phyloP scores from a whole-genome alignment of 2,329 filamentous ascomycete species.

The Purpureocillium lavendulum region DNA sequence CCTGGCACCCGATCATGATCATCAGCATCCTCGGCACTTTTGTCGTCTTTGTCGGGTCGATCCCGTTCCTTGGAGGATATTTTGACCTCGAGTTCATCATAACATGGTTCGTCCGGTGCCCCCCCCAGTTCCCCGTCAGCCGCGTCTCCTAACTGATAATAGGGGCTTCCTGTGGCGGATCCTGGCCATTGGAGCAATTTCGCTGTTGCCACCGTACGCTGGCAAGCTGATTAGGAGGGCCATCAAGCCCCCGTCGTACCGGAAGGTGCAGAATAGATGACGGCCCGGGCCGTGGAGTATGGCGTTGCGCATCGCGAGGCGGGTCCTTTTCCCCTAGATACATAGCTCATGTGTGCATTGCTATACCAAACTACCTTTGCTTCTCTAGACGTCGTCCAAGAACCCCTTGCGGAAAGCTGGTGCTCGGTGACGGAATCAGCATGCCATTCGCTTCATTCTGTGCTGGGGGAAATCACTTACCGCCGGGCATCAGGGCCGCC shows the following conservation, averaged over 20 bases:
- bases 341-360: neutral
- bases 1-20: constrained; percentile 94
- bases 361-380: too few species aligned
- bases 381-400: neutral
- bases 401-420: neutral
- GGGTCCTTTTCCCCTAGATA: neutral
- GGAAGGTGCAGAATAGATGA: constrained; percentile 75
- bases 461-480: constrained; percentile 25
- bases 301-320: constrained; percentile 7
- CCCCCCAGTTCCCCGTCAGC: neutral
- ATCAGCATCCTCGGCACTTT: constrained; percentile 75
- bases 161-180: constrained; percentile 88
- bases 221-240: constrained; percentile 77
- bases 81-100: constrained; percentile 78
- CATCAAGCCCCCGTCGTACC: constrained; percentile 86
- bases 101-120: constrained; percentile 48
- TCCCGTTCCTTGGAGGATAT: constrained; percentile 84
- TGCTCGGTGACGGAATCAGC: too few species aligned
- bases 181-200: constrained; percentile 68
- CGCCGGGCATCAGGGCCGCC: constrained; percentile 43
- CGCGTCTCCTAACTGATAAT: constrained; percentile 2
- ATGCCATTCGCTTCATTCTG: too few species aligned
- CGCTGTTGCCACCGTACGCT: constrained; percentile 77
- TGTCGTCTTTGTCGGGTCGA: constrained; percentile 66
- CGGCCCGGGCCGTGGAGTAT: constrained; percentile 5